Evolutionary conservation across 768 basidiomycete genomes (phyloP).

Genomic region (Russula earlei): DNA sequence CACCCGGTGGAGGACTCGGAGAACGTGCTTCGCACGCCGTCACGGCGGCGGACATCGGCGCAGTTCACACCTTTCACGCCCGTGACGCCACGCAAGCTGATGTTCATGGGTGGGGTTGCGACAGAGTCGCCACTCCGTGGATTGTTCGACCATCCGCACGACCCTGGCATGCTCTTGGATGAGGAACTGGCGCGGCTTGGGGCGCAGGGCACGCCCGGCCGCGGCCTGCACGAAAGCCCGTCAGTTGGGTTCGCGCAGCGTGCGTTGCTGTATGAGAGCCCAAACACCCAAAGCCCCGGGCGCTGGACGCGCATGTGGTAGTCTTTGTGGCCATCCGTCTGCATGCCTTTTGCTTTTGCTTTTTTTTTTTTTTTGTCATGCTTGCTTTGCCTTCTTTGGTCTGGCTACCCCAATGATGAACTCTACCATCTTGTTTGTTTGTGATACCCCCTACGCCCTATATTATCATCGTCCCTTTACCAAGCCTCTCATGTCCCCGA

Average conservation of each 20-base stretch:
- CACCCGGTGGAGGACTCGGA: constrained; percentile 20
- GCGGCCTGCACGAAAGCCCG: constrained; percentile 46
- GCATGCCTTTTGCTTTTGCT: not conserved
- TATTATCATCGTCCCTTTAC: not conserved
- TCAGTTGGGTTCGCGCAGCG: constrained; percentile 48
- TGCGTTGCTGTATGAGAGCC: constrained; percentile 63
- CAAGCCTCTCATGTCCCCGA: not conserved
- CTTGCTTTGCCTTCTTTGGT: not conserved
- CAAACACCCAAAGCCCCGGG: constrained; percentile 49
- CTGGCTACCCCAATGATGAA: not conserved
- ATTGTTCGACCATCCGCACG: constrained; percentile 67
- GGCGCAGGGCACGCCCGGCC: constrained; percentile 8
- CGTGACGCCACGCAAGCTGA: constrained; percentile 37
- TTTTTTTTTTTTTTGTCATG: not conserved
- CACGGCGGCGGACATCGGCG: constrained; percentile 31
- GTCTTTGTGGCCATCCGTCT: not conserved
- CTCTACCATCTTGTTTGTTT: not conserved
- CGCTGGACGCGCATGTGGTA: constrained; percentile 33
- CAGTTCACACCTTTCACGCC: constrained; percentile 25
- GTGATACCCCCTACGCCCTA: not conserved
- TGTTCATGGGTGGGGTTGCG: constrained; percentile 26
- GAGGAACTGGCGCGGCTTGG: constrained; percentile 55
- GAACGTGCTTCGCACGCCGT: constrained; percentile 35
- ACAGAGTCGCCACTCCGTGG: constrained; percentile 37
- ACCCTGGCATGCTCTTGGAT: constrained; percentile 56